phyloP scores from a whole-genome alignment of 805 yeast genomes.

The Metschnikowia hibisci region DNA sequence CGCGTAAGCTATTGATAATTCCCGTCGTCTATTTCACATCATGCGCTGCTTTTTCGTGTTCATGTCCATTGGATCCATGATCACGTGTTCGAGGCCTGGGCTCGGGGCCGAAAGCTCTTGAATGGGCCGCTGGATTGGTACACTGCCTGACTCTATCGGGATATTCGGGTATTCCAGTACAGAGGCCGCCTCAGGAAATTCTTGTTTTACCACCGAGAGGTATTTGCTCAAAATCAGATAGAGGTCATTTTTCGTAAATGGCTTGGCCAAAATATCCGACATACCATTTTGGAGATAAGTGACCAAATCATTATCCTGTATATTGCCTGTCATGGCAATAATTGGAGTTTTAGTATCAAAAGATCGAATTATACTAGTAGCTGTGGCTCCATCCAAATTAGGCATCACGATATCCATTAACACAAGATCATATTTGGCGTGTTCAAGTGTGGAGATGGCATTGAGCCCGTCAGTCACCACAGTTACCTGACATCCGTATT shows the following conservation, averaged over 20 bases:
- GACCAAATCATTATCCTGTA: conserved; percentile 75
- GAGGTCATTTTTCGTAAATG: conserved; percentile 84
- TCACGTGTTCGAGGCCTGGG: conserved; percentile 11
- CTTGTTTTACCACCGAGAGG: conserved; percentile 34
- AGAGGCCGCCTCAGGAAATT: conserved; percentile 13
- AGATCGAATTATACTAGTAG: conserved; percentile 81
- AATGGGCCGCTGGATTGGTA: conserved; percentile 8
- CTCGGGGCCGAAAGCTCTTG: conserved; percentile 9
- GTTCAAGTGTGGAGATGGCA: conserved; percentile 74
- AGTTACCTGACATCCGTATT: conserved; percentile 89
- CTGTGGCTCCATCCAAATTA: conserved; percentile 82
- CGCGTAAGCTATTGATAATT: neutral
- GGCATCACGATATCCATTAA: conserved; percentile 91
- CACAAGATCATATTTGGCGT: conserved; percentile 68
- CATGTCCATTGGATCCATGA: conserved; percentile 15
- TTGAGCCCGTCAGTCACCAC: conserved; percentile 90
- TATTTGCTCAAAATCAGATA: conserved; percentile 75
- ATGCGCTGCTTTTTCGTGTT: conserved; percentile 15
- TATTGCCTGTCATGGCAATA: conserved; percentile 91
- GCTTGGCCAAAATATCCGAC: conserved; percentile 90
- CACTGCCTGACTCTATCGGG: conserved; percentile 11
- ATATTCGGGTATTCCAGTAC: conserved; percentile 13
- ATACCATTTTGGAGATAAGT: conserved; percentile 83
- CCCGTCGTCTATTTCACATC: conserved; percentile 1
- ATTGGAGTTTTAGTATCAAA: conserved; percentile 86